These are phyloP conservation scores for Bacidia rubella DNA, from an alignment of 495 filamentous ascomycete species.

Conservation along the genomic window DNA sequence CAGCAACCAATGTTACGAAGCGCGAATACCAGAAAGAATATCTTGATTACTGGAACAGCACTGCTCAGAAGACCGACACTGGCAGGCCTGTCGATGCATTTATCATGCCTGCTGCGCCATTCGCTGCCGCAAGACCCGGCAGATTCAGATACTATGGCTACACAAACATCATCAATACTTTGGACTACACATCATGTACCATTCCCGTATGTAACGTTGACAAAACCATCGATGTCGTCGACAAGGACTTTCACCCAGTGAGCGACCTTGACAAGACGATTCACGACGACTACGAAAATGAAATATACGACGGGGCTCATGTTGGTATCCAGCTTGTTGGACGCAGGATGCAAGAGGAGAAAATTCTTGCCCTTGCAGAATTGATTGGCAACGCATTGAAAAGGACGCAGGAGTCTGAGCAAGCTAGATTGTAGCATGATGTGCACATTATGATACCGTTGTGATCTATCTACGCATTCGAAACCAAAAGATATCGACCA, in stretches of 20 bases:
- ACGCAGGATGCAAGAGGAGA: slow-evolving; percentile 40
- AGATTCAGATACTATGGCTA: slow-evolving; percentile 40
- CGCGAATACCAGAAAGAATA: slow-evolving; percentile 49
- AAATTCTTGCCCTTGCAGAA: slow-evolving; percentile 32
- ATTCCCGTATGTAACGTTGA: slow-evolving; percentile 45
- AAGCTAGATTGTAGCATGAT: neutral
- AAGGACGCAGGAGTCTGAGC: neutral
- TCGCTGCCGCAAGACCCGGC: slow-evolving; percentile 35
- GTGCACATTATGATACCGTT: no score
- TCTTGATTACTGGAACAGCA: slow-evolving; percentile 58
- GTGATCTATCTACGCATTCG: no score
- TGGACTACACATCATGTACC: slow-evolving; percentile 45
- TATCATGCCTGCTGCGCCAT: slow-evolving; percentile 32
- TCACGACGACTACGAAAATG: slow-evolving; percentile 38
- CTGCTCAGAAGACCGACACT: slow-evolving; percentile 36
- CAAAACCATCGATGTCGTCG: slow-evolving; percentile 37
- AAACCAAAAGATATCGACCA: no score
- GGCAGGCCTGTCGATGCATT: slow-evolving; percentile 43
- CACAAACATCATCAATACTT: slow-evolving; percentile 35
- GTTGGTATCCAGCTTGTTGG: slow-evolving; percentile 40
- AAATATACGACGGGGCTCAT: slow-evolving; percentile 40
- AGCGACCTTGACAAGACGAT: slow-evolving; percentile 30
- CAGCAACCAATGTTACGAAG: slow-evolving; percentile 42
- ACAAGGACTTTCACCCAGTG: slow-evolving; percentile 24
- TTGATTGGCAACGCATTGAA: slow-evolving; percentile 7